phyloP scores from a whole-genome alignment of 1,284 basidiomycete species.

The Leccinum pachyderme region DNA sequence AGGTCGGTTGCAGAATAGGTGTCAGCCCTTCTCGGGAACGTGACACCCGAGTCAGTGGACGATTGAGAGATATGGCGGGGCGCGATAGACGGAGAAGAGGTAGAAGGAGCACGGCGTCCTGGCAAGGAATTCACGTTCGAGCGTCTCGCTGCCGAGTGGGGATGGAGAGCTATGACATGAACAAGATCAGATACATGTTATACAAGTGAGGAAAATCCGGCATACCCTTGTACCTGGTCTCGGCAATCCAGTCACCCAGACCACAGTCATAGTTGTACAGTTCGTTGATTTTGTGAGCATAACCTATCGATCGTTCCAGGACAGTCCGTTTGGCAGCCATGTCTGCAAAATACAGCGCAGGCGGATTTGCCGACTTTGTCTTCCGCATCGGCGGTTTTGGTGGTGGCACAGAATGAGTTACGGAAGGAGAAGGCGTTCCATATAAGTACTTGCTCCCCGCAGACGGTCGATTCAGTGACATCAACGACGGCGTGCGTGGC shows the following conservation, averaged over 20 bases:
- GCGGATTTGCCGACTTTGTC: constrained; percentile 56
- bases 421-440: constrained; percentile 42
- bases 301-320: constrained; percentile 73
- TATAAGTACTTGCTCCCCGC: constrained; percentile 33
- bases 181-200: constrained; percentile 10
- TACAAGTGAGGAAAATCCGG: neutral
- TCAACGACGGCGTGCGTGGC: constrained; percentile 54
- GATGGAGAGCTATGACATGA: constrained; percentile 24
- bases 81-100: constrained; percentile 40
- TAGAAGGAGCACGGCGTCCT: constrained; percentile 32
- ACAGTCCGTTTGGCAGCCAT: constrained; percentile 59
- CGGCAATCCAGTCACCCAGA: constrained; percentile 71
- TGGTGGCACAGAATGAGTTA: constrained; percentile 13
- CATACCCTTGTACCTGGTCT: constrained; percentile 55
- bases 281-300: constrained; percentile 84
- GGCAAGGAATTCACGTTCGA: constrained; percentile 21
- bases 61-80: constrained; percentile 64
- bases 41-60: constrained; percentile 70
- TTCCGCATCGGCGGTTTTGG: constrained; percentile 33
- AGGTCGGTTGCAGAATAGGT: constrained; percentile 76
- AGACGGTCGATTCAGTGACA: constrained; percentile 32
- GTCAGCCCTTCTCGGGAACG: constrained; percentile 75
- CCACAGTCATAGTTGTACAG: constrained; percentile 77
- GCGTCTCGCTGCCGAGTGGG: constrained; percentile 29
- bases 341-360: constrained; percentile 75